Percentiles rank a stretch among this genome's conserved stretches.
Conservation (phyloP, 805 yeast genomes). For the Barnettozyma botsteinii region DNA sequence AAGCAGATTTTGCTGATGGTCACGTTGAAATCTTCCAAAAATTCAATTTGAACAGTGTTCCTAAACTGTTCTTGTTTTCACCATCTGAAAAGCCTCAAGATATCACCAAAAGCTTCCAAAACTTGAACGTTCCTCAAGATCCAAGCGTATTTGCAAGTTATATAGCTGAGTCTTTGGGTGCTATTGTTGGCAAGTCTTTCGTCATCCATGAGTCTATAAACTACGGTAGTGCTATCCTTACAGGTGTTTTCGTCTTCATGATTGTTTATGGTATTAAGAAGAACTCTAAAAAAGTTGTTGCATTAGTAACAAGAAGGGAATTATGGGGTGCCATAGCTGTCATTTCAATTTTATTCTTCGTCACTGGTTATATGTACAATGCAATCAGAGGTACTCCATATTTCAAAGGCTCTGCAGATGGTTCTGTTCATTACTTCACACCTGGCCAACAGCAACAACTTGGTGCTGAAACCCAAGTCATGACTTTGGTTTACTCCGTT, state of each 20-base stretch:
- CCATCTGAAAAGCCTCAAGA: slow-evolving; percentile 46
- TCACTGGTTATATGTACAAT: slow-evolving; percentile 91
- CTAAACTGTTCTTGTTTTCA: slow-evolving; percentile 59
- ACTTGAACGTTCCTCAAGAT: slow-evolving; percentile 28
- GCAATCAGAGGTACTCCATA: slow-evolving; percentile 64
- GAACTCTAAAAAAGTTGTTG: slow-evolving; percentile 30
- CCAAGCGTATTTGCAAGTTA: slow-evolving; percentile 27
- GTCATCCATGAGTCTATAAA: slow-evolving; percentile 31
- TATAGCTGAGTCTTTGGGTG: slow-evolving; percentile 26
- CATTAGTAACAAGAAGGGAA: slow-evolving; percentile 43
- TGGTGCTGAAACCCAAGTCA: slow-evolving; percentile 85
- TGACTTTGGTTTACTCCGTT: slow-evolving; percentile 67
- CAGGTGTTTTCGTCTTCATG: slow-evolving; percentile 31
- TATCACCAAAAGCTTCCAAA: slow-evolving; percentile 23
- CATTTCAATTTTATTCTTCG: slow-evolving; percentile 63
- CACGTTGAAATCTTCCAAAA: slow-evolving; percentile 39
- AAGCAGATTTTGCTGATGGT: slow-evolving; percentile 63
- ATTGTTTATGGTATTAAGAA: slow-evolving; percentile 25
- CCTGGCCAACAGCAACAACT: slow-evolving; percentile 71
- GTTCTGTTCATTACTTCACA: slow-evolving; percentile 37
- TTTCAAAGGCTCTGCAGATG: slow-evolving; percentile 38
- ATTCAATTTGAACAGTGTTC: slow-evolving; percentile 63
- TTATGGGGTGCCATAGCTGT: slow-evolving; percentile 71
- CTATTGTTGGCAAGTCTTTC: slow-evolving; percentile 19
- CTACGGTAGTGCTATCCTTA: slow-evolving; percentile 31